Percentiles rank a stretch among this genome's conserved stretches.
Evolutionary conservation across 225 moss, liverwort and hornwort species (phyloP).

Genomic region (Bryum argenteum): DNA sequence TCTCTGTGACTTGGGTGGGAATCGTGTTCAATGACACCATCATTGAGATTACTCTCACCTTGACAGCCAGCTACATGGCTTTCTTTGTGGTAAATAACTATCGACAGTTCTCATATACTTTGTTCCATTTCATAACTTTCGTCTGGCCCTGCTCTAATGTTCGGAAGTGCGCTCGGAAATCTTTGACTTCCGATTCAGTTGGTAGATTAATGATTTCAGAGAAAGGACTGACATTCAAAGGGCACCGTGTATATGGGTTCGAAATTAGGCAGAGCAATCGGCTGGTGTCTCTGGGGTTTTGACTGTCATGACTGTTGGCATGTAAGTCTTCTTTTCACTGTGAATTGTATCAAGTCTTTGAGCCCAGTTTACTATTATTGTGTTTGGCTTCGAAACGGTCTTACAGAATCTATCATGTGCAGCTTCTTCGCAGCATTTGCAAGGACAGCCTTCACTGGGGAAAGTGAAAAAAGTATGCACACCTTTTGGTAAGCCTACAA

Average conservation of each 20-base stretch:
- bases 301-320: conserved; percentile 96
- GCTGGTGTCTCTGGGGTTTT: conserved; percentile 89
- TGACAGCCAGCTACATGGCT: conserved; percentile 97
- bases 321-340: conserved; percentile 58
- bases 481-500: conserved; percentile 73
- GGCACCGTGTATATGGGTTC: conserved; percentile 21
- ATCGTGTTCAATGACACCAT: conserved; percentile 86
- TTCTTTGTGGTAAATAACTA: conserved; percentile 77
- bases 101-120: neutral
- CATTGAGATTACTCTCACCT: conserved; percentile 89
- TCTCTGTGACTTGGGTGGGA: conserved; percentile 79
- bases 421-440: conserved; percentile 98
- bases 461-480: conserved; percentile 93
- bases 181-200: neutral
- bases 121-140: neutral
- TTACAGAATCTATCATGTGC: conserved; percentile 25
- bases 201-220: neutral
- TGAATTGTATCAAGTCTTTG: neutral
- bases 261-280: conserved; percentile 76
- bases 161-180: neutral
- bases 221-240: conserved; percentile 16
- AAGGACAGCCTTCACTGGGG: conserved; percentile 95
- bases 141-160: neutral
- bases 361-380: neutral
- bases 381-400: conserved; percentile 7